Percentiles rank a stretch among this genome's conserved stretches.
Evolutionary conservation across 2,329 filamentous ascomycete species (phyloP).

Genomic region (Pyrenophora teres): DNA sequence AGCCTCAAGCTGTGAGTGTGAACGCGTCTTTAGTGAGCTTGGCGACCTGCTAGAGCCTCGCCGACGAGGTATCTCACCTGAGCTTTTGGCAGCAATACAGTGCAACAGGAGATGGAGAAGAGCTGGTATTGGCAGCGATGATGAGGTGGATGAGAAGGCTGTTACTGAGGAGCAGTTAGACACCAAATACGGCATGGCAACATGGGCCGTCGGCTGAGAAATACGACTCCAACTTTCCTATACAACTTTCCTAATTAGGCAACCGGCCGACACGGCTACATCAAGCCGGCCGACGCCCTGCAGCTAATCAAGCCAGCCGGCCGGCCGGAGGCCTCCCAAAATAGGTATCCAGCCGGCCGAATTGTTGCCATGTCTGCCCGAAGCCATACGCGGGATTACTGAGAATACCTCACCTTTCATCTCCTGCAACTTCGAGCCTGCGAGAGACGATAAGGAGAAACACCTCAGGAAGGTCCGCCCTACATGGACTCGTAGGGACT

Average conservation of each 20-base stretch:
- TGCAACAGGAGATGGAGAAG: no score
- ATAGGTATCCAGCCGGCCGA: not conserved
- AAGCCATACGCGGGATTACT: no score
- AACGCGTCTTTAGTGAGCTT: slow-evolving; percentile 6
- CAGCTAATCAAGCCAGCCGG: not conserved
- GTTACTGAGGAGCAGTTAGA: no score
- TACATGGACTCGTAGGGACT: no score
- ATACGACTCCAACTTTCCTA: not conserved
- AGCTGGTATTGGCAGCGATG: no score
- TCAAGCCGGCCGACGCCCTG: not conserved
- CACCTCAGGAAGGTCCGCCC: no score
- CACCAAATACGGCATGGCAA: not conserved
- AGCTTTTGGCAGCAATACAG: no score
- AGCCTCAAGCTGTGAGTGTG: not conserved
- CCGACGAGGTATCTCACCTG: no score
- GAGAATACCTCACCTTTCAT: no score
- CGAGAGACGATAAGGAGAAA: no score
- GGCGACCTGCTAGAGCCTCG: slow-evolving; percentile 6
- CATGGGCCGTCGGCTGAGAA: not conserved
- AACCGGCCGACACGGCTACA: not conserved
- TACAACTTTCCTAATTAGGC: not conserved
- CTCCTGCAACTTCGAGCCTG: no score
- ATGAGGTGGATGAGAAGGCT: no score
- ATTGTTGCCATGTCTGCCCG: not conserved
- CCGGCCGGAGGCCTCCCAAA: not conserved